A percentile compares a stretch with the other conserved stretches of the same genome.
phyloP scores from a whole-genome alignment of 371 early-diverging fungal genomes.

The Syncephalis fuscata region DNA sequence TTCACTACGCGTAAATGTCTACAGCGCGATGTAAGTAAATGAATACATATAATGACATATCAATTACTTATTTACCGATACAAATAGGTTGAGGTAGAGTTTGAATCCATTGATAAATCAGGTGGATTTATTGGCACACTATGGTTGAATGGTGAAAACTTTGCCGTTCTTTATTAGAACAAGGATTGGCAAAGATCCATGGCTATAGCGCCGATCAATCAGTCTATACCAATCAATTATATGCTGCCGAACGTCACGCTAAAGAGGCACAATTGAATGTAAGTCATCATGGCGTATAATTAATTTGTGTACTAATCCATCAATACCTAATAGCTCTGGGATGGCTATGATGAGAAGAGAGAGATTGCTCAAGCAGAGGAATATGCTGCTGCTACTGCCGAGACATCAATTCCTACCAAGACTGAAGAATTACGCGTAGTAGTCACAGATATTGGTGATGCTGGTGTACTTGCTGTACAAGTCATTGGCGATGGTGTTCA shows the following conservation, averaged over 20 bases:
- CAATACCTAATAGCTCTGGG: background rate
- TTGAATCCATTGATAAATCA: constrained; percentile 74
- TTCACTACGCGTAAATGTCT: constrained; percentile 43
- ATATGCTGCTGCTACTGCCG: constrained; percentile 14
- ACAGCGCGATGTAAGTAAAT: constrained; percentile 60
- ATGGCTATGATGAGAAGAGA: constrained; percentile 4
- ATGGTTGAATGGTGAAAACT: constrained; percentile 43
- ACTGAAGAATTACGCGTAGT: constrained; percentile 63
- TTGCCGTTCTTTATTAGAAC: constrained; percentile 50
- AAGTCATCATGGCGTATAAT: too few relatives aligned
- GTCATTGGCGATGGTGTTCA: constrained; percentile 47
- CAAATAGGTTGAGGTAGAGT: constrained; percentile 59
- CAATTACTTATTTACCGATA: too few relatives aligned
- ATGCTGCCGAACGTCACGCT: constrained; percentile 63
- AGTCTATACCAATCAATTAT: constrained; percentile 42
- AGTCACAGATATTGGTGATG: constrained; percentile 67
- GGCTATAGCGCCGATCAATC: constrained; percentile 73
- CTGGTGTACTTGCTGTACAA: constrained; percentile 60
- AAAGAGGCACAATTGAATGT: constrained; percentile 41
- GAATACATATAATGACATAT: too few relatives aligned
- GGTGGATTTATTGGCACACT: constrained; percentile 81
- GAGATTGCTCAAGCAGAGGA: constrained; percentile 15
- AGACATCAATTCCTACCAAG: constrained; percentile 22
- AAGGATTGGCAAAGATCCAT: constrained; percentile 69
- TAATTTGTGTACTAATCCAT: too few relatives aligned